Conservation (phyloP, 495 filamentous ascomycete species). For the Daldinia childiae region DNA sequence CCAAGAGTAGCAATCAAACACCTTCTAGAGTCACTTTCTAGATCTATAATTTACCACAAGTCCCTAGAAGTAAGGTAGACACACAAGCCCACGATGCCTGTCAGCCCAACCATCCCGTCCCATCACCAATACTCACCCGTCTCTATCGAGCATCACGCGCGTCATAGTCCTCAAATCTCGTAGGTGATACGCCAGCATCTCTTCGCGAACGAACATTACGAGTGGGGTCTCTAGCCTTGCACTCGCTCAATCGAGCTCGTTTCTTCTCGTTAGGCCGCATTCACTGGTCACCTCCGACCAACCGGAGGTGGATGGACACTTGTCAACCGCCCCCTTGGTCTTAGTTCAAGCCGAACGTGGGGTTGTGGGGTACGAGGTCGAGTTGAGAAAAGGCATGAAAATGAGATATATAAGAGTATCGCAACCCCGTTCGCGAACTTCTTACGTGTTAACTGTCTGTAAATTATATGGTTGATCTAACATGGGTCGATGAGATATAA, state of each 20-base stretch:
- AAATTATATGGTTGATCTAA: not conserved
- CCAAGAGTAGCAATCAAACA: not conserved
- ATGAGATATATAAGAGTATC: slow-evolving; percentile 20
- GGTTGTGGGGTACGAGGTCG: slow-evolving; percentile 41
- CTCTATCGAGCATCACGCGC: not conserved
- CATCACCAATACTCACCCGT: not conserved
- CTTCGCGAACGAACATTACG: not conserved
- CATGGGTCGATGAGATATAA: not conserved
- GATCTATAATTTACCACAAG: not conserved
- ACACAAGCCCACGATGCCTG: not conserved
- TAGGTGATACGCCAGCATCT: not conserved
- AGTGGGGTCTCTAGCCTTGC: slow-evolving; percentile 12
- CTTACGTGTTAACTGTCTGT: not conserved
- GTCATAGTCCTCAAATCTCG: not conserved
- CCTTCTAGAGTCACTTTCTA: not conserved
- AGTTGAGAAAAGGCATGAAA: not conserved
- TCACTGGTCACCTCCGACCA: slow-evolving; percentile 39
- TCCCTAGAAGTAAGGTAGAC: not conserved
- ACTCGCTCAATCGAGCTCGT: slow-evolving; percentile 2
- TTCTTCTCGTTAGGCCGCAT: slow-evolving; percentile 37
- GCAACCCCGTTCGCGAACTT: slow-evolving; percentile 14
- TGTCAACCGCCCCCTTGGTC: slow-evolving; percentile 31
- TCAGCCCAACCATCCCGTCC: not conserved
- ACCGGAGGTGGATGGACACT: slow-evolving; percentile 42
- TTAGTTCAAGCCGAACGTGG: slow-evolving; percentile 35